Conservation (phyloP, 2,329 filamentous ascomycete genomes). For the Didymella pomorum region DNA sequence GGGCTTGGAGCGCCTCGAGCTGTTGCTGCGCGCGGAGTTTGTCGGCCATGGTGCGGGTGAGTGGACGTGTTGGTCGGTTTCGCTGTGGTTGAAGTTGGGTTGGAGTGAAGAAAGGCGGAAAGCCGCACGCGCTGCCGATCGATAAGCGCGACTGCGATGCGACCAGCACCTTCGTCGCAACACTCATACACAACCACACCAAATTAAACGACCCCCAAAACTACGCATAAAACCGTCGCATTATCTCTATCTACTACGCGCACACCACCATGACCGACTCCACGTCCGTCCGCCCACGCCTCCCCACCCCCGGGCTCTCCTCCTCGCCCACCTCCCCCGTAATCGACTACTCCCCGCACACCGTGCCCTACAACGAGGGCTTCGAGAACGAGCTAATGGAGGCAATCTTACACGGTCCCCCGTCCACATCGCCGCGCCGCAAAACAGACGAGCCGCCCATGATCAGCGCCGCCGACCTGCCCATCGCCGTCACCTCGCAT, state of each 20-base stretch:
- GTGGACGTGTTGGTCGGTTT: neutral
- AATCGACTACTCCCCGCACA: slow-evolving; percentile 54
- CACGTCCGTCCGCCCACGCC: slow-evolving; percentile 38
- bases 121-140: slow-evolving; percentile 1
- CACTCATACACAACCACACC: neutral
- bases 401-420: slow-evolving; percentile 48
- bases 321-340: slow-evolving; percentile 38
- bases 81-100: neutral
- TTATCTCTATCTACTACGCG: neutral
- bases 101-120: too few relatives aligned
- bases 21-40: slow-evolving; percentile 98
- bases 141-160: slow-evolving; percentile 13
- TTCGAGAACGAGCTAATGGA: slow-evolving; percentile 57
- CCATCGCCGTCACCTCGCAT: slow-evolving; percentile 54
- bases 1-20: slow-evolving; percentile 94
- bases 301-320: slow-evolving; percentile 45
- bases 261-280: slow-evolving; percentile 31
- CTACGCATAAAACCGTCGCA: neutral
- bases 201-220: neutral
- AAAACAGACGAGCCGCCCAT: slow-evolving; percentile 29
- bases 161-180: slow-evolving; percentile 7
- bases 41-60: slow-evolving; percentile 71
- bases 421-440: slow-evolving; percentile 36
- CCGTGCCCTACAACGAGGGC: slow-evolving; percentile 54
- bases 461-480: slow-evolving; percentile 48